phyloP scores from a whole-genome alignment of 176 grass and related monocot species.

The Oryza glumipatula region DNA sequence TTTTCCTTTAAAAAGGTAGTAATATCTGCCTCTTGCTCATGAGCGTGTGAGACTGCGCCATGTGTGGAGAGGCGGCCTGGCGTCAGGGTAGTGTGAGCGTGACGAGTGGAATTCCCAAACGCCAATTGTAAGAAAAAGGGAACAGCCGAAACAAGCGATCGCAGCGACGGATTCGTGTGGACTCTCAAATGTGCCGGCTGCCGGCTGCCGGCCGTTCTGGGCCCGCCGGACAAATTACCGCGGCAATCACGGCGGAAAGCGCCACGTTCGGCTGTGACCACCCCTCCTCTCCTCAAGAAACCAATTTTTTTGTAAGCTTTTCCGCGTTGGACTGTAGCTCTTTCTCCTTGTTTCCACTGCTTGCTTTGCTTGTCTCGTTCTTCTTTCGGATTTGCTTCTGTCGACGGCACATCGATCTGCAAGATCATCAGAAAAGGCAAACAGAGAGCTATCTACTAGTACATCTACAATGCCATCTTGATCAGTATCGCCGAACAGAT shows the following conservation, averaged over 20 bases:
- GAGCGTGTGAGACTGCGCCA: neutral
- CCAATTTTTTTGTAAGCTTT: no score
- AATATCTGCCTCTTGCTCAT: no score
- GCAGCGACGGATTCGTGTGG: neutral
- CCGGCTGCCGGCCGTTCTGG: neutral
- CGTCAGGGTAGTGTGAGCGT: slow-evolving; percentile 36
- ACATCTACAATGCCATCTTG: no score
- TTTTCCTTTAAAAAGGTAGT: no score
- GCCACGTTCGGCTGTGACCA: slow-evolving; percentile 5
- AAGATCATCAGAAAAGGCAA: no score
- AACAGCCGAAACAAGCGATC: neutral
- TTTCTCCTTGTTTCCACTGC: no score
- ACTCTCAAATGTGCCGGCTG: neutral
- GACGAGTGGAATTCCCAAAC: slow-evolving; percentile 6
- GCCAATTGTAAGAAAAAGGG: neutral
- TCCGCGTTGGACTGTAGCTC: slow-evolving; percentile 7
- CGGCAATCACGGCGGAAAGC: slow-evolving; percentile 45
- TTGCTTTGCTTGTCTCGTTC: no score
- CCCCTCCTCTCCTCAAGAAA: neutral
- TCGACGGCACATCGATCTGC: no score
- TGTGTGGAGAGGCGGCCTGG: neutral
- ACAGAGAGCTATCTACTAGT: no score
- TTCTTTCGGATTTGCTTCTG: no score
- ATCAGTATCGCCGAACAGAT: no score
- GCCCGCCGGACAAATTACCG: neutral